Evolutionary conservation across 1,284 basidiomycete species (phyloP), one percentile per base, ranked within the genome.

Genomic region (Cutaneotrichosporon sp.): DNA sequence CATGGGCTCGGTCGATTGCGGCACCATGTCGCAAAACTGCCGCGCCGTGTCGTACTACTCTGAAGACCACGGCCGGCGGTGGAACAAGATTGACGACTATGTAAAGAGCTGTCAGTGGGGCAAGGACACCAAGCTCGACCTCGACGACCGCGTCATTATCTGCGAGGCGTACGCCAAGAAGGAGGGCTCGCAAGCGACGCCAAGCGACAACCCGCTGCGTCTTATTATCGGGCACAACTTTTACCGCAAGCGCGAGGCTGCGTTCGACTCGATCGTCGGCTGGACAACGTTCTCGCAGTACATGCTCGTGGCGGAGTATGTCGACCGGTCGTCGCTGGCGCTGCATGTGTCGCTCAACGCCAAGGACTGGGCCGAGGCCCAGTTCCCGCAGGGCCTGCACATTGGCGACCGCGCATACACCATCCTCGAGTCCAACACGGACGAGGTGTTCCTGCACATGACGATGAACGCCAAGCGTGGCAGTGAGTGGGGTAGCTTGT

Each of bases 201-300:
- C 74, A 17, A 71, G 76, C 15, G 78, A 80, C 18, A 90, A 90
- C 65, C 82, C 85, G 4, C 67, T 97, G 46, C 81, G 93, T 71
- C 77, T 97, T 46, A 80, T 96, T 33, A 81, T 83, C 8, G 94
- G 96, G 1, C 74, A 79, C 13, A 80, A 86, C 52, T 96, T 84
- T 76, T 97, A 85, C 73, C 65, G 64, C 42, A 81, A 80, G 59
- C 87, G 84, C 77, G 83, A 79, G 58, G 85, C 81, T 65, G 72
- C 97, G 23, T 97, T 98, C 67, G 82, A 89, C 46, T 79, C 84
- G 39, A 84, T 97, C 50, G 88, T 93, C 59, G 94, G 94, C 3
- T 97, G 93, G 77, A 87, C 96, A 0, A 94, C 92, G 69, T 98
- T 98, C 75, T 90, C 90, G 4, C 89, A 97, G 77, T 98, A 87